A percentile compares a stretch with the other conserved stretches of the same genome.
Evolutionary conservation across 2,329 filamentous ascomycete species (phyloP).

Genomic region (Acarospora socialis): DNA sequence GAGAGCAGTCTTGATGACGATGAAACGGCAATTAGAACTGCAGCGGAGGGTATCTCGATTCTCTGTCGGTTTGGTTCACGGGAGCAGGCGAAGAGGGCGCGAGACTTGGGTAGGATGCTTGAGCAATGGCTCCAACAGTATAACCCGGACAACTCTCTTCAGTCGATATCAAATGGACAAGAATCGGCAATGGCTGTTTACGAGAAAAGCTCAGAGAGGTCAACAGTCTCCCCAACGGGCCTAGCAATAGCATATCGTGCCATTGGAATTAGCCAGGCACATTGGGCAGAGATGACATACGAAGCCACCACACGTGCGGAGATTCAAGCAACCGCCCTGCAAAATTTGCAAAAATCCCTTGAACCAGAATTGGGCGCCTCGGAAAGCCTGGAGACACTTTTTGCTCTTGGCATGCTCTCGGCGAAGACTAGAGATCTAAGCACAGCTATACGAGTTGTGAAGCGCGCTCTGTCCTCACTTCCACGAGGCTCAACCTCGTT

Average conservation of each 20-base stretch:
- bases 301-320: constrained; percentile 57
- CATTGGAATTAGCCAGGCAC: constrained; percentile 70
- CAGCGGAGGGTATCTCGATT: constrained; percentile 64
- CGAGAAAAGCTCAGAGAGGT: neutral
- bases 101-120: constrained; percentile 53
- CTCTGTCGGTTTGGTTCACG: constrained; percentile 68
- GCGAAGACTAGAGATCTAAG: constrained; percentile 74
- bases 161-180: constrained; percentile 13
- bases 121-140: constrained; percentile 60
- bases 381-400: constrained; percentile 61
- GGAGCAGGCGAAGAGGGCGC: constrained; percentile 65
- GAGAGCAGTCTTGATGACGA: constrained; percentile 67
- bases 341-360: constrained; percentile 59
- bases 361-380: constrained; percentile 50
- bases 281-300: constrained; percentile 73
- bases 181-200: constrained; percentile 4
- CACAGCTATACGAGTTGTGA: constrained; percentile 68
- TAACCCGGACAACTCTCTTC: constrained; percentile 20
- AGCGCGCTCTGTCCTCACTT: constrained; percentile 56
- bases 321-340: constrained; percentile 64
- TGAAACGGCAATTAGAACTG: constrained; percentile 59
- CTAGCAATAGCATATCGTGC: constrained; percentile 66
- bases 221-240: constrained; percentile 41
- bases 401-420: constrained; percentile 68
- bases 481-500: no score